Evolutionary conservation across 805 yeast species (phyloP).

Genomic region (Ogataea methanolica): DNA sequence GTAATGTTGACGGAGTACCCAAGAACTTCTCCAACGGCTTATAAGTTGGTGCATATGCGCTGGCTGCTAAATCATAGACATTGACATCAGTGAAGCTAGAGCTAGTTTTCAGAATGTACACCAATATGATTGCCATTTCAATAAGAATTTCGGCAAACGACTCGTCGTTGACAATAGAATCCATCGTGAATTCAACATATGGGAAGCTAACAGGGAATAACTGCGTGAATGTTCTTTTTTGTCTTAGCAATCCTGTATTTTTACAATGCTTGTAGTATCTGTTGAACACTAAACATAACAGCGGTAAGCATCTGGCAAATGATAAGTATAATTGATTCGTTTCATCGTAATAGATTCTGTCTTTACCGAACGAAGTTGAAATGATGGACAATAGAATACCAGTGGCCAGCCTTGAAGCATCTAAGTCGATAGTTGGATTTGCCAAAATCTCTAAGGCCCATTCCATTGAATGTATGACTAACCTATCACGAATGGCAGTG

Average conservation of each 20-base stretch:
- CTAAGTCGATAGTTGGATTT: conserved; percentile 46
- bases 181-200: conserved; percentile 59
- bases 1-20: conserved; percentile 4
- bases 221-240: conserved; percentile 60
- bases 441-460: conserved; percentile 58
- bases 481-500: conserved; percentile 26
- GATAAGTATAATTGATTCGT: conserved; percentile 38
- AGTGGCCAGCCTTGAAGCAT: conserved; percentile 59
- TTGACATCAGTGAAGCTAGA: conserved; percentile 5
- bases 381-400: conserved; percentile 52
- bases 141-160: conserved; percentile 64
- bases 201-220: conserved; percentile 70
- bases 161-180: conserved; percentile 68
- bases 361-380: conserved; percentile 20
- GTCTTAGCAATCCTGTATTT: conserved; percentile 38
- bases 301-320: conserved; percentile 49
- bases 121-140: conserved; percentile 62
- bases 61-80: conserved; percentile 1
- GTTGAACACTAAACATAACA: conserved; percentile 46
- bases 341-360: conserved; percentile 22
- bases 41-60: conserved; percentile 5
- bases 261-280: conserved; percentile 48
- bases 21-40: conserved; percentile 8
- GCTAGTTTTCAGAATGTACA: conserved; percentile 43
- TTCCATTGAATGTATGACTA: conserved; percentile 43